A percentile compares a stretch with the other conserved stretches of the same genome.
Conservation (phyloP, 1,139 yeast species). For the Debaryomyces singareniensis region DNA sequence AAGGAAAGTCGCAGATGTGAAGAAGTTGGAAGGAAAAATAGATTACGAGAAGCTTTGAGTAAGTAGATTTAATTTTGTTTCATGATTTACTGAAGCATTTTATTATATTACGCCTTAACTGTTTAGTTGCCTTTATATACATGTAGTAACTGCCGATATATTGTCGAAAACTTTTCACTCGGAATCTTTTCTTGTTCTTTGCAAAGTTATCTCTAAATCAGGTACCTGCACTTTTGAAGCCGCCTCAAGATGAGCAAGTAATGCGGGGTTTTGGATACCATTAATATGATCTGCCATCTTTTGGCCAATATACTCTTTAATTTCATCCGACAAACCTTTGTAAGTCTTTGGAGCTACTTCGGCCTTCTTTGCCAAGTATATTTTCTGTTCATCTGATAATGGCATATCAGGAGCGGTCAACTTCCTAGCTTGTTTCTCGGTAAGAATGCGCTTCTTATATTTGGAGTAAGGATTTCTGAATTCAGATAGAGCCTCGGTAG, state of each 20-base stretch:
- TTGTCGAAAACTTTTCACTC: conserved; percentile 1
- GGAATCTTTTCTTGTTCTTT: conserved; percentile 9
- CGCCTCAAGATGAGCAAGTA: conserved; percentile 35
- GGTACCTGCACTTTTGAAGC: conserved; percentile 26
- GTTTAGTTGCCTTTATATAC: conserved; percentile 1
- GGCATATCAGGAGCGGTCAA: conserved; percentile 78
- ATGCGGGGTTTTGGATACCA: conserved; percentile 31
- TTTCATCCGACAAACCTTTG: conserved; percentile 56
- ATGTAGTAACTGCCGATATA: too few species aligned
- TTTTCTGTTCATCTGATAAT: conserved; percentile 54
- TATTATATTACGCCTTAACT: neutral
- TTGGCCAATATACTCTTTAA: conserved; percentile 64
- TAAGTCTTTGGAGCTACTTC: conserved; percentile 40
- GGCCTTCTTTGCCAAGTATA: conserved; percentile 53
- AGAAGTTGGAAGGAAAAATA: conserved; percentile 93
- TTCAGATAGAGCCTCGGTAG: conserved; percentile 57
- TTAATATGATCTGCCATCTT: conserved; percentile 54
- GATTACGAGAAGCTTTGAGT: conserved; percentile 87
- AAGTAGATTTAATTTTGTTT: too few species aligned
- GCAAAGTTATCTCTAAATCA: conserved; percentile 25
- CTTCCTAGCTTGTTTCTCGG: conserved; percentile 56
- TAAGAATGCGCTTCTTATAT: conserved; percentile 50
- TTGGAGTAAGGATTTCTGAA: conserved; percentile 68
- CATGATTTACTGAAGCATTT: too few species aligned
- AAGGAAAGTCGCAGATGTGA: conserved; percentile 92